phyloP scores from a whole-genome alignment of 78 protist genomes.

The Paratrimastix pyriformis region DNA sequence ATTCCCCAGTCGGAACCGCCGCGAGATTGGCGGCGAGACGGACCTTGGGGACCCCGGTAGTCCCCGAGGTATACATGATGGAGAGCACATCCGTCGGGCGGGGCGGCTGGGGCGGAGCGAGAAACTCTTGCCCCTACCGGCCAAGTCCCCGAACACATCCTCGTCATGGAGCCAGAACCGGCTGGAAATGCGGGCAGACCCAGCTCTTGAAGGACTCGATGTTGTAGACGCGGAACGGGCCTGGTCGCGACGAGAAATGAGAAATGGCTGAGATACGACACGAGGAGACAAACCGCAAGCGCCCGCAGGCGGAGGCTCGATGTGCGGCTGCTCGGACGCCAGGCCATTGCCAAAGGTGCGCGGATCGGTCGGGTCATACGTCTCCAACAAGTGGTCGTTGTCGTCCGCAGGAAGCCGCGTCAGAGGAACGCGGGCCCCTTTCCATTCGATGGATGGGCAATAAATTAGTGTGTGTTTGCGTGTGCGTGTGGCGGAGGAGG shows the following conservation, averaged over 20 bases:
- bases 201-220: neutral
- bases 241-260: neutral
- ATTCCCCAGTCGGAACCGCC: too few species aligned
- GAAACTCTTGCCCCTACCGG: neutral
- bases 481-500: too few species aligned
- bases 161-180: too few species aligned
- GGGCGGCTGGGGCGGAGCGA: neutral
- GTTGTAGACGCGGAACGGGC: neutral
- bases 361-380: slow-evolving; percentile 2
- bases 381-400: neutral
- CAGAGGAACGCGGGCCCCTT: too few species aligned
- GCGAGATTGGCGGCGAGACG: too few species aligned
- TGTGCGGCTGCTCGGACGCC: neutral
- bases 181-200: too few species aligned
- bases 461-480: too few species aligned
- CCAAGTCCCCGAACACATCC: too few species aligned
- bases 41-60: slow-evolving; percentile 6
- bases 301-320: neutral
- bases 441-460: too few species aligned
- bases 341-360: neutral
- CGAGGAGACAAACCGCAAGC: neutral
- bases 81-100: neutral
- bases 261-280: neutral
- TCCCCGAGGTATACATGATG: slow-evolving; percentile 14
- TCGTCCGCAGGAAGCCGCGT: neutral